phyloP scores from a whole-genome alignment of 2,329 filamentous ascomycete genomes.

The Fusarium sp. region DNA sequence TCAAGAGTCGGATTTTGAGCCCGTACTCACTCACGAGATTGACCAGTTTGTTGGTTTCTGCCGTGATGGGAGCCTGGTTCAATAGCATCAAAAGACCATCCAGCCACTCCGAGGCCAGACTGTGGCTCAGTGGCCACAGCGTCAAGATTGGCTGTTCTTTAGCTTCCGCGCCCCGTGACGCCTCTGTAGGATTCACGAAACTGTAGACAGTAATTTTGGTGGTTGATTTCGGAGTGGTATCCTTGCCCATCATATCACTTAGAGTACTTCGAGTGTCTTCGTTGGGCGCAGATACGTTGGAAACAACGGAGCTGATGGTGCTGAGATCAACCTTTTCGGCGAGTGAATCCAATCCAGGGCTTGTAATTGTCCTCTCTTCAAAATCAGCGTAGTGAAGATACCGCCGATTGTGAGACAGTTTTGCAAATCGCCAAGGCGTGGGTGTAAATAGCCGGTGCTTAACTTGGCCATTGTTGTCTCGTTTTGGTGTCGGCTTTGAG shows the following conservation, averaged over 20 bases:
- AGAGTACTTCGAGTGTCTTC: conserved; percentile 61
- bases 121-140: conserved; percentile 84
- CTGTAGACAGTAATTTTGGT: conserved; percentile 96
- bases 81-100: conserved; percentile 95
- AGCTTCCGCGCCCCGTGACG: conserved; percentile 50
- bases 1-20: conserved; percentile 90
- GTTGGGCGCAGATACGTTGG: conserved; percentile 81
- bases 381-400: conserved; percentile 94
- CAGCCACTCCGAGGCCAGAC: conserved; percentile 93
- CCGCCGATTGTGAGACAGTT: conserved; percentile 89
- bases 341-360: conserved; percentile 79
- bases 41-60: conserved; percentile 92
- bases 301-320: conserved; percentile 91
- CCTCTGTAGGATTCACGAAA: conserved; percentile 62
- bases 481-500: conserved; percentile 59
- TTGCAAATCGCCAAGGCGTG: conserved; percentile 82
- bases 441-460: conserved; percentile 59
- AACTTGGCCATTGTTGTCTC: conserved; percentile 52
- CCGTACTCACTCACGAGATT: conserved; percentile 89
- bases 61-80: conserved; percentile 95
- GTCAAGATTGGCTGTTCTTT: conserved; percentile 81
- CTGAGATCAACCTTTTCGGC: conserved; percentile 87
- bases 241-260: conserved; percentile 57
- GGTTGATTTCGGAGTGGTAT: conserved; percentile 59
- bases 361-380: conserved; percentile 68